phyloP scores from a whole-genome alignment of 208 protist species.

The Trichomonas vaginalis region DNA sequence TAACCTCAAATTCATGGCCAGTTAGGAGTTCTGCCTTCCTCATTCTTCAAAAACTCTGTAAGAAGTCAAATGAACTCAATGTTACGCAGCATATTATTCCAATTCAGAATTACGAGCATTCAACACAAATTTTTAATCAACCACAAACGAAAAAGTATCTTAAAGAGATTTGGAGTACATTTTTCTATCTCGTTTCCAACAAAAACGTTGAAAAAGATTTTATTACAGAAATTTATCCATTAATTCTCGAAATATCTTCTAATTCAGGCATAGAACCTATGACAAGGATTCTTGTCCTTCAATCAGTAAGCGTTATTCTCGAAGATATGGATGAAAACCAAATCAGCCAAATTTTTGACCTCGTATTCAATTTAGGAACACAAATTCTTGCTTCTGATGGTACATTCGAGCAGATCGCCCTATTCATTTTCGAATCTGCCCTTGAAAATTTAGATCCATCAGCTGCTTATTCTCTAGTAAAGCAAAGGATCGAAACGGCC shows the following conservation, averaged over 20 bases:
- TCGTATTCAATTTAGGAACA: neutral
- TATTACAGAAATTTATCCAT: neutral
- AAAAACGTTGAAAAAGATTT: neutral
- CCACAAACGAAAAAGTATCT: neutral
- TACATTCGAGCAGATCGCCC: neutral
- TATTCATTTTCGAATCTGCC: neutral
- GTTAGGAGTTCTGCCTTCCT: neutral
- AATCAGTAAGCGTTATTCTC: neutral
- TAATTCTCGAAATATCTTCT: neutral
- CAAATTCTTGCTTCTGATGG: neutral
- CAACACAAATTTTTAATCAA: neutral
- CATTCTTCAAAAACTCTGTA: neutral
- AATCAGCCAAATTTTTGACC: neutral
- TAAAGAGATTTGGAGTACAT: neutral
- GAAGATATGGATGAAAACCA: neutral
- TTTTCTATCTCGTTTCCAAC: neutral
- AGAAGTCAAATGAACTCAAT: neutral
- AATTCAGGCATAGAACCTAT: neutral
- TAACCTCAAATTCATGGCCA: neutral
- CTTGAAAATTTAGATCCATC: neutral
- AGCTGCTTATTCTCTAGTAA: neutral
- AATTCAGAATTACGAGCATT: neutral
- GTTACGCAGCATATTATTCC: neutral
- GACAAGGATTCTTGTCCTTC: neutral
- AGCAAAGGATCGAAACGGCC: neutral